These are phyloP conservation scores for Basipetospora sp. DNA, from an alignment of 2,329 filamentous ascomycete genomes.

Conservation along the genomic window DNA sequence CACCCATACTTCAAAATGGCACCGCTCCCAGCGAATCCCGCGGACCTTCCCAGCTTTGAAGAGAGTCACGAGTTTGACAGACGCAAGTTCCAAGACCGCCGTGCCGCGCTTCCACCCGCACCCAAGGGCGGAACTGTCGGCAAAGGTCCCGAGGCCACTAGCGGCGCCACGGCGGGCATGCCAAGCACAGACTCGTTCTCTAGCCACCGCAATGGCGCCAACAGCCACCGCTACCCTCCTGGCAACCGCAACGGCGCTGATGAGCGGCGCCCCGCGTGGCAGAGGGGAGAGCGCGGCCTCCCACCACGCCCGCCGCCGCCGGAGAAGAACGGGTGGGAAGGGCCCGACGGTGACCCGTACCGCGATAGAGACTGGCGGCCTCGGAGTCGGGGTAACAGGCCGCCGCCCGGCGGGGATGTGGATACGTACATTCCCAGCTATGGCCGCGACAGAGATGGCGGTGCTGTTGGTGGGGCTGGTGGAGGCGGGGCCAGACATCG, in stretches of 20 bases:
- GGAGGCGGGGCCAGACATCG: slow-evolving; percentile 14
- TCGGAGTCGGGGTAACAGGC: slow-evolving; percentile 16
- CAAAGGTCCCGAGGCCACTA: slow-evolving; percentile 44
- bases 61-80: slow-evolving; percentile 95
- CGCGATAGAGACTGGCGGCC: slow-evolving; percentile 19
- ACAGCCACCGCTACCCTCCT: slow-evolving; percentile 27
- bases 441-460: slow-evolving; percentile 18
- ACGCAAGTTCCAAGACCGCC: slow-evolving; percentile 75
- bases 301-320: slow-evolving; percentile 37
- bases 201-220: slow-evolving; percentile 29
- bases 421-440: slow-evolving; percentile 39
- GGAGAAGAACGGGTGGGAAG: slow-evolving; percentile 24
- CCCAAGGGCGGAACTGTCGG: slow-evolving; percentile 85
- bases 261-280: slow-evolving; percentile 39
- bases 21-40: slow-evolving; percentile 65
- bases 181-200: slow-evolving; percentile 35
- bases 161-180: slow-evolving; percentile 31
- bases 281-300: slow-evolving; percentile 32
- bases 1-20: slow-evolving; percentile 78
- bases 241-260: slow-evolving; percentile 18
- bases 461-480: slow-evolving; percentile 18
- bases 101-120: slow-evolving; percentile 71
- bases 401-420: slow-evolving; percentile 20
- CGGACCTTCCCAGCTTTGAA: slow-evolving; percentile 80
- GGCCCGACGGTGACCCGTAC: slow-evolving; percentile 13